Conservation (phyloP, 192 early-diverging fungal genomes). For the Rhizophagus sp. region DNA sequence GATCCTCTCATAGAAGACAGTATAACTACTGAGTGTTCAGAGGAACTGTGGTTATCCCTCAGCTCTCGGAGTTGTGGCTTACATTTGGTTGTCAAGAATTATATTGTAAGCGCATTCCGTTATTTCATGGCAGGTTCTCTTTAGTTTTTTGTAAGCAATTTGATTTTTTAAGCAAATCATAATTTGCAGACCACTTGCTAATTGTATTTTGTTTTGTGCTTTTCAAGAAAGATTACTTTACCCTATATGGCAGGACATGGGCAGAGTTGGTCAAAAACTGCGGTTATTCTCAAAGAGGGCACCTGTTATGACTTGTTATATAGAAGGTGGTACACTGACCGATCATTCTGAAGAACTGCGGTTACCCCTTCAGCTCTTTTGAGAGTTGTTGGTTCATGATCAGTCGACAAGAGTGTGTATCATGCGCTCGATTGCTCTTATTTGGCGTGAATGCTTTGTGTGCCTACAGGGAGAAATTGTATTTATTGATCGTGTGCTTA, state of each 20-base stretch:
- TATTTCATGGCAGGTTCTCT: neutral
- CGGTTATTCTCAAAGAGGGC: conserved; percentile 29
- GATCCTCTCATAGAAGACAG: conserved; percentile 31
- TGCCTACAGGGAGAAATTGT: neutral
- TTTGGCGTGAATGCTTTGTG: neutral
- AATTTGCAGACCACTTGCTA: neutral
- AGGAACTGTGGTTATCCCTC: conserved; percentile 28
- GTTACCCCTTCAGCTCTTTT: conserved; percentile 24
- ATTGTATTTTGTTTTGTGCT: neutral
- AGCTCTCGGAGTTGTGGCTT: conserved; percentile 20
- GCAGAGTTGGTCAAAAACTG: conserved; percentile 21
- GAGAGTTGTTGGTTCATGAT: conserved; percentile 35
- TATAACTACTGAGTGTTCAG: conserved; percentile 30
- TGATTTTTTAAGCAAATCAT: conserved; percentile 2
- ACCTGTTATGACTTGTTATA: conserved; percentile 17
- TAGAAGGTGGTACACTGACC: conserved; percentile 22
- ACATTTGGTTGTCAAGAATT: conserved; percentile 30
- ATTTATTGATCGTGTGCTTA: neutral
- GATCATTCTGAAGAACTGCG: conserved; percentile 32
- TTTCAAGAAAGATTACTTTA: conserved; percentile 15
- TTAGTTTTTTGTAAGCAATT: conserved; percentile 22
- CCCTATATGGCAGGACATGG: neutral
- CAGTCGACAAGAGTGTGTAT: conserved; percentile 31
- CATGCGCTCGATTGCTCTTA: conserved; percentile 18
- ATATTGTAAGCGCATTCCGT: conserved; percentile 24